Evolutionary conservation across 768 basidiomycete species (phyloP), one percentile per base, ranked within the genome.

Genomic region (Megacollybia marginata): DNA sequence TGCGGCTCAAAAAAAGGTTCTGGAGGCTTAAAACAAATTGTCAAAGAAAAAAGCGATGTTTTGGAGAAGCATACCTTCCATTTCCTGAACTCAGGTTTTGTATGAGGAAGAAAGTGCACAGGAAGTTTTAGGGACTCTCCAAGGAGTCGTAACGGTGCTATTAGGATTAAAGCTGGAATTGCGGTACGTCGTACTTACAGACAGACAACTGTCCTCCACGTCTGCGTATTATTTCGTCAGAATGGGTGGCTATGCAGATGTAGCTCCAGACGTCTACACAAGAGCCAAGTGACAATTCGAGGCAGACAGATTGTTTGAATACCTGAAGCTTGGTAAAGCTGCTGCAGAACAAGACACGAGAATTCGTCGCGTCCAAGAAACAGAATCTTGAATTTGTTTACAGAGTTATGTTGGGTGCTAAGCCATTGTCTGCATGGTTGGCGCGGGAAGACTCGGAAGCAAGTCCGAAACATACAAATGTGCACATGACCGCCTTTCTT

Each of bases 361-460:
- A 95, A 95, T 57, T 83, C 79, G 62, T 94, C 92, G 15, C 90
- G 85, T 46, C 93, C 93, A 61, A 91, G 79, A 64, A 91, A 95
- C 6, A 96, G 73, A 38, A 96, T 77, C n/a, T 81, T 76, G 61
- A 90, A 85, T 5, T 70, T 69, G 18, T 68, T 61, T 5, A 8
- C 1, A 31, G 16, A 48, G 23, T 33, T 42, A 6, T 28, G 23
- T 6, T 28, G 23, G 23, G 23, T 28, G 23, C 23, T 28, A 28
- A 28, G 23, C 23, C 23, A 28, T 28, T 28, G 2, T 28, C 23
- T 28, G 23, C 23, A 28, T 28, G 23, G 23, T 28, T 28, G 23
- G 4, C 23, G 23, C 23, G 23, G 23, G 23, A 28, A 6, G 23
- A 2, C 23, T 28, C 23, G 23, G 23, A 28, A 28, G 23, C 23